These are phyloP conservation scores for Aspergillus leporis DNA, from an alignment of 495 filamentous ascomycete genomes.

Conservation along the genomic window DNA sequence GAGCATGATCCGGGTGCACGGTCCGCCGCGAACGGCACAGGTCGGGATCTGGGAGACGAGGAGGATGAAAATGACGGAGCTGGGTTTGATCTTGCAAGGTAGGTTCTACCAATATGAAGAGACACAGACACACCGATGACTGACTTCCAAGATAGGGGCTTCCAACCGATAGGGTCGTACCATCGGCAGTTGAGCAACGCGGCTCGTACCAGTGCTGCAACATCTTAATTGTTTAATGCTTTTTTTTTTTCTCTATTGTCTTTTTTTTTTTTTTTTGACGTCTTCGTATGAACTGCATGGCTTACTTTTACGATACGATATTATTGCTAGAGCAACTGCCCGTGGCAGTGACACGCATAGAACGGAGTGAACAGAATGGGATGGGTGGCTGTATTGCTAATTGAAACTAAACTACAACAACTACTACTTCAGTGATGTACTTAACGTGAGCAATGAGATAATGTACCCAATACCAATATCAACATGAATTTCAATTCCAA, in stretches of 20 bases:
- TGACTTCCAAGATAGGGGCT: conserved; percentile 68
- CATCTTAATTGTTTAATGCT: conserved; percentile 14
- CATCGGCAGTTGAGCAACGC: conserved; percentile 55
- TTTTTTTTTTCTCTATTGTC: conserved; percentile 8
- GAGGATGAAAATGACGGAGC: conserved; percentile 58
- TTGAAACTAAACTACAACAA: not conserved
- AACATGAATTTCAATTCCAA: not conserved
- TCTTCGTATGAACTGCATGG: not conserved
- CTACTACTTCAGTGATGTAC: not conserved
- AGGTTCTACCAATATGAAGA: conserved; percentile 34
- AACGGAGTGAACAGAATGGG: conserved; percentile 5
- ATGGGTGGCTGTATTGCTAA: not conserved
- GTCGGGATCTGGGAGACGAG: conserved; percentile 20
- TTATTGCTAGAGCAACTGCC: conserved; percentile 5
- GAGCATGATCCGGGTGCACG: conserved; percentile 26
- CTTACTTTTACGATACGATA: conserved; percentile 1
- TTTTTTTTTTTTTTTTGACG: conserved; percentile 3
- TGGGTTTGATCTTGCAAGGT: conserved; percentile 69
- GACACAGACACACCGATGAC: conserved; percentile 31
- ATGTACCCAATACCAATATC: not conserved
- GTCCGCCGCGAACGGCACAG: conserved; percentile 10
- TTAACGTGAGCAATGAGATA: conserved; percentile 5
- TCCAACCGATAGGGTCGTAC: conserved; percentile 69
- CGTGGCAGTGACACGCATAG: conserved; percentile 3
- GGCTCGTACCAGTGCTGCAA: conserved; percentile 36